phyloP scores from a whole-genome alignment of 2,329 filamentous ascomycete species.

The Phaeosphaeriaceae sp. region DNA sequence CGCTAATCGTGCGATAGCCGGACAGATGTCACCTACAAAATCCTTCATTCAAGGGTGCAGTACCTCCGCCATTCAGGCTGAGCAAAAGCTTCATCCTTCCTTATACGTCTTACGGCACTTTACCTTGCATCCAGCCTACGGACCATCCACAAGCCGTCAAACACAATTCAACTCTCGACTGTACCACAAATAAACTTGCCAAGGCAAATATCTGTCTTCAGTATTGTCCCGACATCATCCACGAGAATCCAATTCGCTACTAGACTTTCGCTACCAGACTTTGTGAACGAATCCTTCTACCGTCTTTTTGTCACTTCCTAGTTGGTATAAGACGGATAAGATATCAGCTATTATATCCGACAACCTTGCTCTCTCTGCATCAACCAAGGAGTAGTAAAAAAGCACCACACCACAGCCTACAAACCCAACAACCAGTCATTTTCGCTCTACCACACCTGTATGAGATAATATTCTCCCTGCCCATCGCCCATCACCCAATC shows the following conservation, averaged over 20 bases:
- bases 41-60: not conserved
- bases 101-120: not conserved
- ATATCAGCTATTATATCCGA: constrained; percentile 8
- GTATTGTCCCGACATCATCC: constrained; percentile 1
- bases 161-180: not conserved
- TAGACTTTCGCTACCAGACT: not conserved
- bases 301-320: constrained; percentile 12
- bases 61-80: not conserved
- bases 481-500: no score
- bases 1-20: constrained; percentile 5
- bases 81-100: not conserved
- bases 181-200: not conserved
- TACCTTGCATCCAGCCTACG: no score
- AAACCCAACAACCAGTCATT: not conserved
- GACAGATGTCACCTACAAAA: not conserved
- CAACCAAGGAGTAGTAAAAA: not conserved
- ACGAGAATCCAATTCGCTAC: constrained; percentile 8
- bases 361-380: constrained; percentile 1
- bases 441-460: no score
- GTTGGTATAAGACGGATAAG: constrained; percentile 17
- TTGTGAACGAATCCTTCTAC: constrained; percentile 4
- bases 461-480: no score
- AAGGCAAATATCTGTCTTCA: not conserved
- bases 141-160: no score
- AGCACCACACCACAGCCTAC: not conserved